Evolutionary conservation across 164 flowering plant species (phyloP).

Genomic region (Vitis cinerea): DNA sequence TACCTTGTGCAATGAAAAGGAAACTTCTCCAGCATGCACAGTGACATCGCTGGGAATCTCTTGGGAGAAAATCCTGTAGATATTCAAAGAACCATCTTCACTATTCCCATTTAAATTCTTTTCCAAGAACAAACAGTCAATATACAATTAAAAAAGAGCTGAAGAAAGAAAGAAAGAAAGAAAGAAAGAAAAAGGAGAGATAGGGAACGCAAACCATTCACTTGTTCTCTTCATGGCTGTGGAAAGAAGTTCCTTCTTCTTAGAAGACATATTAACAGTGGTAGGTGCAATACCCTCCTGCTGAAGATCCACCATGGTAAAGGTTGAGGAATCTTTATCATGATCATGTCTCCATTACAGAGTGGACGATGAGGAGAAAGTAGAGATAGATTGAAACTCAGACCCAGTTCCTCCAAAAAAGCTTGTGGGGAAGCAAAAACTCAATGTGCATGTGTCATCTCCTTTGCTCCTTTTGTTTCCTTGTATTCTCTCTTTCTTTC

Average conservation of each 20-base stretch:
- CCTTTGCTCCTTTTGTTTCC: background rate
- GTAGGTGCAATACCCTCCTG: slow-evolving; percentile 25
- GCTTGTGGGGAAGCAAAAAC: slow-evolving; percentile 10
- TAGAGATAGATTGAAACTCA: too few species aligned
- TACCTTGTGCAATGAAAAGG: slow-evolving; percentile 92
- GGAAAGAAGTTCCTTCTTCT: slow-evolving; percentile 62
- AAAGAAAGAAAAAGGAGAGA: slow-evolving; percentile 8
- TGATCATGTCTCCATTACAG: slow-evolving; percentile 22
- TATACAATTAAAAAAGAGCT: background rate
- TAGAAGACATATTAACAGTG: slow-evolving; percentile 38
- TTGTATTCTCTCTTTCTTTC: background rate
- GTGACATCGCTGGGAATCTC: slow-evolving; percentile 88
- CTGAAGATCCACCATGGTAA: slow-evolving; percentile 45
- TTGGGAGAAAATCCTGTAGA: slow-evolving; percentile 88
- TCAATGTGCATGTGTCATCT: slow-evolving; percentile 1
- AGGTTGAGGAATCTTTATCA: slow-evolving; percentile 17
- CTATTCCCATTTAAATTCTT: background rate
- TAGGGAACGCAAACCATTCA: slow-evolving; percentile 57
- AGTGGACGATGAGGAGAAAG: slow-evolving; percentile 6
- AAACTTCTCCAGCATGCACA: slow-evolving; percentile 59
- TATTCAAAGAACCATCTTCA: slow-evolving; percentile 16
- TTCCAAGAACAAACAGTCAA: background rate
- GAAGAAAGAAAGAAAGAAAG: background rate
- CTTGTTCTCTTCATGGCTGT: slow-evolving; percentile 84
- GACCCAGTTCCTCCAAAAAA: slow-evolving; percentile 5